Evolutionary conservation across 345 rosid genomes (phyloP), one percentile per base, ranked within the genome.

Genomic region (Eucalyptus melliodora): DNA sequence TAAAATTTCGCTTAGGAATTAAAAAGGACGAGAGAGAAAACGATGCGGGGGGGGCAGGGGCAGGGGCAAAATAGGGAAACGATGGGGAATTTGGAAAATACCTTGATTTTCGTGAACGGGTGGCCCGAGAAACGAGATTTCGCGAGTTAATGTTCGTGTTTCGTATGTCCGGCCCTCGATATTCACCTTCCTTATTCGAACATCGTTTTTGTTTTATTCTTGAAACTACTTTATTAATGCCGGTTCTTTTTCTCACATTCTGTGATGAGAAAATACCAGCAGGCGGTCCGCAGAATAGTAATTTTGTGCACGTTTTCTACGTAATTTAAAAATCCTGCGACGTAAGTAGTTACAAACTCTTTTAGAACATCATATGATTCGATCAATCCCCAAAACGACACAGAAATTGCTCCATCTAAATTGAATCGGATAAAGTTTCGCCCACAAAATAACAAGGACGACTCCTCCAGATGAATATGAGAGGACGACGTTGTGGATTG

Each of bases 71-170:
- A 91, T 12, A 87, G 88, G 95, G 91, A 88, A 88, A 83, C 53
- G 49, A 8, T 3, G 56, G 56, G 77, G 87, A 88, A 91, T 65
- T 89, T 53, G 56, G 56, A 53, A 19, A 80, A 30, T 44, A 37
- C 95, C 94, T 94, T 89, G 96, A 83, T 91, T 86, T 90, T 94
- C 93, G 94, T 87, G 95, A 94, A 89, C 91, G 87, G 91, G 83
- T 92, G 94, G 95, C 92, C 94, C 95, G 92, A 91, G 92, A 92
- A 91, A 91, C 92, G 93, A 93, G 95, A 93, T 92, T 92, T 89
- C 59, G 51, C 83, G 83, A 77, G 83, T 77, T 3, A 23, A 77
- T 37, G 26, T 37, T 40, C 13, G 27, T 77, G 83, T 21, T 37
- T 37, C 4, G 14, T 6, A 4, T 40, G 83, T 77, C 47, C 47